Percentiles rank a stretch among this genome's conserved stretches.
These are phyloP conservation scores for Acanthamoeba healyi DNA, from an alignment of 208 protist genomes.

Conservation along the genomic window DNA sequence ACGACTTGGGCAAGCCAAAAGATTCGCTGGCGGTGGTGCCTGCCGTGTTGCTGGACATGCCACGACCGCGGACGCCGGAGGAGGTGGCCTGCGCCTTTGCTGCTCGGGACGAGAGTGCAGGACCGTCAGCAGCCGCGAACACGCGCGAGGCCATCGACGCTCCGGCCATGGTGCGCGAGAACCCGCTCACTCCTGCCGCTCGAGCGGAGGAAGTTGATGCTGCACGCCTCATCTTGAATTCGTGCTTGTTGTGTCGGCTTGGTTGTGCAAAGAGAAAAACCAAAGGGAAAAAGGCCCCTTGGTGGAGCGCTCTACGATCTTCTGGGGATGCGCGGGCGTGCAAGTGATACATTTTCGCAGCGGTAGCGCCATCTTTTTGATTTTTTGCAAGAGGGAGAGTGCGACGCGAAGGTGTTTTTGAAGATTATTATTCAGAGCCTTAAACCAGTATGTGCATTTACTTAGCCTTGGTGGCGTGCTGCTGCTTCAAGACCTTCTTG, in stretches of 20 bases:
- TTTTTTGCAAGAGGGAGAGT: too few species aligned
- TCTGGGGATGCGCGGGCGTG: too few species aligned
- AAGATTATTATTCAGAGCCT: conserved; percentile 29
- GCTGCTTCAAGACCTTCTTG: conserved; percentile 92
- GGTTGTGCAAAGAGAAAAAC: neutral
- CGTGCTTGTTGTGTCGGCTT: too few species aligned
- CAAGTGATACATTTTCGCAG: too few species aligned
- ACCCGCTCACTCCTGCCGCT: neutral
- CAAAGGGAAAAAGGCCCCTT: neutral
- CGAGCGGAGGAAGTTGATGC: neutral
- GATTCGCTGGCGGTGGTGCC: too few species aligned
- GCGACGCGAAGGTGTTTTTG: neutral
- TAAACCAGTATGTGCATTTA: conserved; percentile 31
- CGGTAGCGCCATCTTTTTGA: too few species aligned
- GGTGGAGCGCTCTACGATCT: too few species aligned
- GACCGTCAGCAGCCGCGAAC: neutral
- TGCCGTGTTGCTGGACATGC: too few species aligned
- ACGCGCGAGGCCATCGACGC: neutral
- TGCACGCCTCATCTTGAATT: neutral
- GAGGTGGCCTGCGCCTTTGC: neutral
- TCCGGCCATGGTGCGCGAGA: neutral
- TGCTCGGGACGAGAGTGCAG: neutral
- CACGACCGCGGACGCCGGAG: too few species aligned
- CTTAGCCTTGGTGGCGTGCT: conserved; percentile 56
- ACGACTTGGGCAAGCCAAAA: neutral